Base-by-base conservation (phyloP, 768 basidiomycete species). In the Naganishia randhawae region DNA sequence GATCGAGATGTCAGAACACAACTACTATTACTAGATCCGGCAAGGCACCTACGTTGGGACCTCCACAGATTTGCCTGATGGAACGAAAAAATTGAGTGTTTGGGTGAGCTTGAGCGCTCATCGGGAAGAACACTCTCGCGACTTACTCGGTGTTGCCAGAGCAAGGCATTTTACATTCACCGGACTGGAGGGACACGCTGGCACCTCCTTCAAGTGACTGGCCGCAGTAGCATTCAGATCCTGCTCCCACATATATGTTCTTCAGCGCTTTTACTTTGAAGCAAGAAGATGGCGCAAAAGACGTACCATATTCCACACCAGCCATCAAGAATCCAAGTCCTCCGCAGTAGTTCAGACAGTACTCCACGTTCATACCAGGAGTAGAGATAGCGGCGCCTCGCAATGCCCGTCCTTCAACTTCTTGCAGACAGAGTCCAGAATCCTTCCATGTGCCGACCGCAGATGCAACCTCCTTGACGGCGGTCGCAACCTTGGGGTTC, bases 281-380 rank as follows among this genome's bases (percentile, higher is more conserved):
- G 88, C 32, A 90, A 83, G 69, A 77, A 81, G 0, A 84, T 85
- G 11, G 81, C 86, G 71, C 85, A 83, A 1, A 83, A 0, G 80
- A 79, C 7, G 11, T 19, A 41, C 66, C 61, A 67, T 75, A 79
- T 61, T 76, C 75, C 14, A 73, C 25, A 39, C 71, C 75, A 17
- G 71, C 70, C 51, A 70, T 50, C 6, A 52, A 14, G 70, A 13
- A 66, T 14, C 65, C 67, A 73, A 67, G 73, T 89, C 91, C 14
- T 87, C 88, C 35, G 85, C 78, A 76, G 89, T 90, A 37, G 74
- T 35, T 85, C 85, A 91, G 37, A 84, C 75, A 29, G 85, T 86
- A 81, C 69, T 55, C 54, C 2, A 55, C 54, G 25, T 37, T 55
- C 54, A 55, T 55, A 13, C 32, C 54, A 35, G 54, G 85, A 84